A percentile compares a stretch with the other conserved stretches of the same genome.
Evolutionary conservation across 306 rosid genomes (phyloP).

Genomic region (Dryas alaskensis): DNA sequence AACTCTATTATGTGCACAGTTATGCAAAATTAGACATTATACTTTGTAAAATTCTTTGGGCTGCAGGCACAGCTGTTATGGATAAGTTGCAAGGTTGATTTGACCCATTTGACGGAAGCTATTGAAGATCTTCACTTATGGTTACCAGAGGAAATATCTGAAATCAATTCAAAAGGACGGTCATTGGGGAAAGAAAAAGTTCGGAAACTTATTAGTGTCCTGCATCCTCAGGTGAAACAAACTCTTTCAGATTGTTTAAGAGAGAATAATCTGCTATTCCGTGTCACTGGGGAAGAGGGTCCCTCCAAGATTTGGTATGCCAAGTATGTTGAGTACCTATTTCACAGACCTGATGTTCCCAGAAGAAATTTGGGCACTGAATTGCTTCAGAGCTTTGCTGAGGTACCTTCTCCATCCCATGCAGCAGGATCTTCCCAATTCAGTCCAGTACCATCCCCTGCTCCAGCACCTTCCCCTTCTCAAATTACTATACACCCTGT

Average conservation of each 20-base stretch:
- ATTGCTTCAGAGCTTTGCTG: constrained; percentile 28
- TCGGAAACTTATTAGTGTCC: constrained; percentile 38
- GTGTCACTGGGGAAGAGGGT: constrained; percentile 48
- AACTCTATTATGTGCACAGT: background rate
- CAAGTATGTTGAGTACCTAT: constrained; percentile 31
- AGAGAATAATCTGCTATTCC: constrained; percentile 35
- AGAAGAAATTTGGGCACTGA: constrained; percentile 58
- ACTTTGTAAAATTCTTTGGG: constrained; percentile 33
- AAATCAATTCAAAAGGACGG: constrained; percentile 31
- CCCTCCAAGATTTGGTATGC: constrained; percentile 46
- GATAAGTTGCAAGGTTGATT: constrained; percentile 60
- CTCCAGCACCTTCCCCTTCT: constrained; percentile 26
- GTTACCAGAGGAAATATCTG: constrained; percentile 39
- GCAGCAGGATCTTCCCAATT: constrained; percentile 29
- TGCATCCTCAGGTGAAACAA: constrained; percentile 53
- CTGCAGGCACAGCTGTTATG: constrained; percentile 68
- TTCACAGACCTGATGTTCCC: constrained; percentile 35
- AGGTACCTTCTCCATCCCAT: constrained; percentile 28
- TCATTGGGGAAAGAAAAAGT: constrained; percentile 41
- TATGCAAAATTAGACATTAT: constrained; percentile 28
- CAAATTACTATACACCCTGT: constrained; percentile 16
- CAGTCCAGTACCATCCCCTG: constrained; percentile 34
- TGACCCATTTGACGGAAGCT: constrained; percentile 48
- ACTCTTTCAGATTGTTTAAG: constrained; percentile 61
- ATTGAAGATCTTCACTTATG: constrained; percentile 38